These are phyloP conservation scores for Hymenoscyphus infarciens DNA, from an alignment of 2,329 filamentous ascomycete genomes.

Conservation along the genomic window DNA sequence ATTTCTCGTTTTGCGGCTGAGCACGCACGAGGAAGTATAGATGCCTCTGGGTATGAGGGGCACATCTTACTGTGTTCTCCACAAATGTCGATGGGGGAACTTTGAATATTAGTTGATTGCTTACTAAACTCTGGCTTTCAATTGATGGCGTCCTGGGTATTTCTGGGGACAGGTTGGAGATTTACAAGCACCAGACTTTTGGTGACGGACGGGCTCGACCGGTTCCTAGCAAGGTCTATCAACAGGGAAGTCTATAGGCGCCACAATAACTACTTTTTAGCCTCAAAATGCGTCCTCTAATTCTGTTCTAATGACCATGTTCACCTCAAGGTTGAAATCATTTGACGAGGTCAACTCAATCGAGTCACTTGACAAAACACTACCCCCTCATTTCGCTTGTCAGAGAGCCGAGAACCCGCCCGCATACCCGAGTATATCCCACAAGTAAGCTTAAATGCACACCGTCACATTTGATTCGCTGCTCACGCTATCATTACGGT, in stretches of 20 bases:
- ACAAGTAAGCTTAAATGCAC: not conserved
- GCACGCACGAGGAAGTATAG: not conserved
- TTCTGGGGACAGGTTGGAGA: not conserved
- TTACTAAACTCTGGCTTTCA: not conserved
- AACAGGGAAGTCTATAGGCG: not conserved
- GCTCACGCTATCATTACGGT: not conserved
- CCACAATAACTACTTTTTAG: no score
- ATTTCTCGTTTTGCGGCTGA: conserved; percentile 4
- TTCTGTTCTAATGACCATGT: no score
- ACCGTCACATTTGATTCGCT: not conserved
- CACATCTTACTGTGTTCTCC: conserved; percentile 4
- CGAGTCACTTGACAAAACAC: not conserved
- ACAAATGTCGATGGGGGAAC: not conserved
- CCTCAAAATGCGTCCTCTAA: no score
- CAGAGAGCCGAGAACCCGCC: not conserved
- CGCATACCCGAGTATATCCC: not conserved
- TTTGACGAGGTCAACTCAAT: no score
- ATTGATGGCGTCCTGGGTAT: not conserved
- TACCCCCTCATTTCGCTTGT: not conserved
- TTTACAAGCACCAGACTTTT: not conserved
- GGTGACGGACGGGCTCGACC: not conserved
- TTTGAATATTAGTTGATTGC: not conserved
- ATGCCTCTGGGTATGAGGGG: not conserved
- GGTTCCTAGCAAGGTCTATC: not conserved
- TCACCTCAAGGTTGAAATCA: no score